Evolutionary conservation across 2,329 filamentous ascomycete species (phyloP).

Genomic region (Colletotrichum euphorbiae): DNA sequence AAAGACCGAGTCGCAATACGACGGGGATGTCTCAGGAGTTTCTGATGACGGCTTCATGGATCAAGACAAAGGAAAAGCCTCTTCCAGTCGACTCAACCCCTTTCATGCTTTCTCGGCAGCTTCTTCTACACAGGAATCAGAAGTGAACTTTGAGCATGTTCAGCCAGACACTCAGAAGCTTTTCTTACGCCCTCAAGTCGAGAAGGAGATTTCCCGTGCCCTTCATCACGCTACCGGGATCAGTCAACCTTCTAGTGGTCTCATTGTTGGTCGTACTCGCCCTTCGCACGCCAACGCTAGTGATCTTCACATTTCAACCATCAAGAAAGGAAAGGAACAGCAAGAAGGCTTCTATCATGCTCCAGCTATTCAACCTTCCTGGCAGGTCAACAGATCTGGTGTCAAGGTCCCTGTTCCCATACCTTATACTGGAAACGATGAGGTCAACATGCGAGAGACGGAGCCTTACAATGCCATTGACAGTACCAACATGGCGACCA

Average conservation of each 20-base stretch:
- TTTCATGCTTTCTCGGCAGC: slow-evolving; percentile 33
- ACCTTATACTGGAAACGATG: not conserved
- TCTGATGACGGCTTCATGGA: not conserved
- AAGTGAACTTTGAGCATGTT: slow-evolving; percentile 15
- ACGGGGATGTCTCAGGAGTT: not conserved
- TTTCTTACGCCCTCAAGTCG: slow-evolving; percentile 24
- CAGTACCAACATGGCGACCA: slow-evolving; percentile 8
- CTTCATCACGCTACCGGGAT: slow-evolving; percentile 32
- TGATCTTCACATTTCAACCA: slow-evolving; percentile 14
- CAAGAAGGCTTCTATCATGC: slow-evolving; percentile 36
- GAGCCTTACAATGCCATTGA: slow-evolving; percentile 27
- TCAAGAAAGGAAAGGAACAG: not conserved
- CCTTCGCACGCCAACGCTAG: not conserved
- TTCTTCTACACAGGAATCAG: slow-evolving; percentile 27
- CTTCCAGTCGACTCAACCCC: slow-evolving; percentile 31
- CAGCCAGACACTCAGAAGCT: slow-evolving; percentile 22
- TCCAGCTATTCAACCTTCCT: slow-evolving; percentile 34
- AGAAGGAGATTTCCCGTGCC: slow-evolving; percentile 39
- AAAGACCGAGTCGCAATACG: slow-evolving; percentile 1
- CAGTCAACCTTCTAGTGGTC: slow-evolving; percentile 35
- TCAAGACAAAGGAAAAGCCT: slow-evolving; percentile 4
- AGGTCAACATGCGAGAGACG: slow-evolving; percentile 11
- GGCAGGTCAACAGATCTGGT: slow-evolving; percentile 29
- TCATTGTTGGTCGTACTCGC: slow-evolving; percentile 23
- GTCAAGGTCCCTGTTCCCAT: slow-evolving; percentile 26